These are phyloP conservation scores for Rhododendron griersonianum DNA, from an alignment of 148 eudicot genomes.

Conservation along the genomic window DNA sequence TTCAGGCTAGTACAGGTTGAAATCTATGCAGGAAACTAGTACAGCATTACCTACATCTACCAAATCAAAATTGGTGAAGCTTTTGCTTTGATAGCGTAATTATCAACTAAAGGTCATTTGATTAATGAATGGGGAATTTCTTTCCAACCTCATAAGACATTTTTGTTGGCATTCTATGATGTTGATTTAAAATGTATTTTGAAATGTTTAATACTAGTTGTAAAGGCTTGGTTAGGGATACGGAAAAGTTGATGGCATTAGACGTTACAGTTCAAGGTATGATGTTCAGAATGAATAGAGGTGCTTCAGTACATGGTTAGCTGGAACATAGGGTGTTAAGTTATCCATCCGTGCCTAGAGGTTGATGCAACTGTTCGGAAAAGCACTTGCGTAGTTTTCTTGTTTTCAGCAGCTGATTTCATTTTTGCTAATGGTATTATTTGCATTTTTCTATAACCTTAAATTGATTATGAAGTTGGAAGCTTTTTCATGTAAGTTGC, in stretches of 20 bases:
- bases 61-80: neutral
- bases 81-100: neutral
- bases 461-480: neutral
- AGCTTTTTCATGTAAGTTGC: too few species aligned
- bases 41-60: neutral
- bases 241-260: neutral
- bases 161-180: neutral
- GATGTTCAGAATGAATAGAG: neutral
- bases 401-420: neutral
- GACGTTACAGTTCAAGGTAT: neutral
- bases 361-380: neutral
- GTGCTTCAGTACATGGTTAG: neutral
- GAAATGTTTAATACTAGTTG: neutral
- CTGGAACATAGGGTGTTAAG: neutral
- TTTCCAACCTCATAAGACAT: neutral
- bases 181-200: neutral
- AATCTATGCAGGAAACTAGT: neutral
- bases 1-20: neutral
- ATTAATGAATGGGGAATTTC: neutral
- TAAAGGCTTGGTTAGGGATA: neutral
- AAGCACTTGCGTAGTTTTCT: neutral
- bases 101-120: neutral
- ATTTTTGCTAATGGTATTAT: neutral
- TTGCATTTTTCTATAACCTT: neutral
- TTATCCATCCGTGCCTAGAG: neutral